Base-by-base conservation (phyloP, 1,284 basidiomycete species). In the Leccinum subrobustum region DNA sequence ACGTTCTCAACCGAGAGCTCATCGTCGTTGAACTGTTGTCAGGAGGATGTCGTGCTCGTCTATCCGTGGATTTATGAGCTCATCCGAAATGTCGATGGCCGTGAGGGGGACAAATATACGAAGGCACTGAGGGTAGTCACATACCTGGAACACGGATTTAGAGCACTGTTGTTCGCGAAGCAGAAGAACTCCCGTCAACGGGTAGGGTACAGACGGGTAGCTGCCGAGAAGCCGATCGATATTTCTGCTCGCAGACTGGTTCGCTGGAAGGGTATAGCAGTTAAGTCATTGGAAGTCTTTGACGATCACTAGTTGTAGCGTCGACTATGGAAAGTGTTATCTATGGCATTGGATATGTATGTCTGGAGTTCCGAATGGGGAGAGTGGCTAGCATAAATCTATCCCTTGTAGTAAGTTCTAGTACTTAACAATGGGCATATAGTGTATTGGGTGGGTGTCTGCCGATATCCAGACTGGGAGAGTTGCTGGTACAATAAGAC, bases 151-250 rank as follows among this genome's bases (percentile, higher is more conserved):
- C 27, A 29, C 0, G 27, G 27, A 29, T 29, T 29, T 29, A 29
- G 27, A 29, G 27, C 27, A 29, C 27, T 29, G 27, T 29, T 29
- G 27, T 29, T 29, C 27, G 27, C 27, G 27, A 29, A 63, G 27
- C 35, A 58, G 2, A 20, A 23, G 47, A 1, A 23, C 23, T 55
- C 57, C 1, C 4, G 25, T 52, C 42, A 35, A 9, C 57, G 35
- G 20, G 23, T 51, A 4, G 25, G 51, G 52, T 58, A 66, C 23
- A 54, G 16, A n/a, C 18, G 64, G 16, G 37, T 65, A 5, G 64
- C 64, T 65, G 27, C 27, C 27, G 27, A 29, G 27, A 29, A 29
- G 27, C 27, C 27, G 27, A 29, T 29, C 27, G 27, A 29, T 29
- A 29, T 29, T 25, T 52, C 60, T 3, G 23, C 29, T 14, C 6